Conservation (phyloP, 345 rosid species). For the Camelina sativa region DNA sequence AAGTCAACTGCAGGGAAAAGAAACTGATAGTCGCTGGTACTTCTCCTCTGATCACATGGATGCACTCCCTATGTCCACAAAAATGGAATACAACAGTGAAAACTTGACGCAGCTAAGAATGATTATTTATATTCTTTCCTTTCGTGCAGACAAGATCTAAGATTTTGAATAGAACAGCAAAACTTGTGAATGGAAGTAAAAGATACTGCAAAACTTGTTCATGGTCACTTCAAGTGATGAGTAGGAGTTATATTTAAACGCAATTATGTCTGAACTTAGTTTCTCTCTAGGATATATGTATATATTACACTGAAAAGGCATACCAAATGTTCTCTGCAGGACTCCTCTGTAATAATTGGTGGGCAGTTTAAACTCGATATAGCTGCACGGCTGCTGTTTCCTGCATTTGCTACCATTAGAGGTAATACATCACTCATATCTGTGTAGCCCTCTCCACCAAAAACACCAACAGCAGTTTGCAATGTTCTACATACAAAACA, state of each 20-base stretch:
- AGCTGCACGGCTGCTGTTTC: constrained; percentile 73
- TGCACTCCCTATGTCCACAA: constrained; percentile 74
- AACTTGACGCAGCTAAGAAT: constrained; percentile 21
- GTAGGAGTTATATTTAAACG: not conserved
- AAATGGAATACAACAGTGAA: constrained; percentile 12
- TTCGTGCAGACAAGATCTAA: not conserved
- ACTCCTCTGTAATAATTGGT: constrained; percentile 77
- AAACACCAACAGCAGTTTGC: constrained; percentile 98
- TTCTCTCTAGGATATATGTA: constrained; percentile 14
- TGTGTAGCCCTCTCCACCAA: constrained; percentile 84
- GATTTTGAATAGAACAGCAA: not conserved
- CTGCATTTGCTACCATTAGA: constrained; percentile 91
- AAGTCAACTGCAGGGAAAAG: constrained; percentile 95
- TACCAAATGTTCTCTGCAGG: constrained; percentile 97
- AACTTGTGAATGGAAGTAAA: not conserved
- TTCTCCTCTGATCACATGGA: constrained; percentile 87
- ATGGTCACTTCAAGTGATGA: not conserved
- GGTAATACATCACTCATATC: constrained; percentile 67
- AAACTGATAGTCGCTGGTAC: constrained; percentile 73
- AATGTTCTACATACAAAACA: constrained; percentile 60
- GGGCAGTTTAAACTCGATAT: constrained; percentile 86
- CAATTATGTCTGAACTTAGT: not conserved
- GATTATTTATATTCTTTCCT: not conserved
- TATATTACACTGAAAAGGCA: constrained; percentile 20
- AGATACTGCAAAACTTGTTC: not conserved